These are phyloP conservation scores for Pseudozyma sp. DNA, from an alignment of 1,284 basidiomycete species.

Conservation along the genomic window DNA sequence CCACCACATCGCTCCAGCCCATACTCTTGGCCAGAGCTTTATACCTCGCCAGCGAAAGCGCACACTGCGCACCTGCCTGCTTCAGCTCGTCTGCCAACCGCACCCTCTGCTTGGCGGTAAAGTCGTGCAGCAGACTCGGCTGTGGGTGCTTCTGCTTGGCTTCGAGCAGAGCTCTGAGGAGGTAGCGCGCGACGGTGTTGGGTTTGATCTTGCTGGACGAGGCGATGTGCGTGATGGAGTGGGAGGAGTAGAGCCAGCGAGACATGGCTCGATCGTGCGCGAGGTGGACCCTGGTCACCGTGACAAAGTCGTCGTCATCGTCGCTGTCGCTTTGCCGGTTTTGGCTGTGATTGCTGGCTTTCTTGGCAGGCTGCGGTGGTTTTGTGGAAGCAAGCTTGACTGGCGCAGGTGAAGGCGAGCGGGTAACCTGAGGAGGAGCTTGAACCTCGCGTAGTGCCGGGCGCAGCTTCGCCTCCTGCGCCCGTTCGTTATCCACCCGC, in stretches of 20 bases:
- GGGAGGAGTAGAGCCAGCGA: slow-evolving; percentile 27
- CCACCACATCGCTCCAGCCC: slow-evolving; percentile 16
- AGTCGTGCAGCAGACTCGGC: slow-evolving; percentile 13
- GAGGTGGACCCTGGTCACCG: slow-evolving; percentile 14
- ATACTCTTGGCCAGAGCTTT: slow-evolving; percentile 13
- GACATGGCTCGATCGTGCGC: slow-evolving; percentile 37
- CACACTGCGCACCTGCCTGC: background rate
- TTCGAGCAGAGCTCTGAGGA: slow-evolving; percentile 21
- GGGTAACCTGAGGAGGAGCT: background rate
- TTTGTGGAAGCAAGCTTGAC: background rate
- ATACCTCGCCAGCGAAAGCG: slow-evolving; percentile 1
- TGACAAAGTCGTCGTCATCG: slow-evolving; percentile 27
- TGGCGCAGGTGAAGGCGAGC: background rate
- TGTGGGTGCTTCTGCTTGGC: slow-evolving; percentile 3
- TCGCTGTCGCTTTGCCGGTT: background rate
- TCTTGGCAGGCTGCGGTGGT: background rate
- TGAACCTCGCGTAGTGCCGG: slow-evolving; percentile 25
- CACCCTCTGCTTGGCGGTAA: background rate
- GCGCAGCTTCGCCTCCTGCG: background rate
- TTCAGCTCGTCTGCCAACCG: slow-evolving; percentile 18
- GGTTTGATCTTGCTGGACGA: slow-evolving; percentile 22
- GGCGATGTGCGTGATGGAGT: slow-evolving; percentile 21
- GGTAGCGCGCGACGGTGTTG: slow-evolving; percentile 26
- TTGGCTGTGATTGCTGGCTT: background rate
- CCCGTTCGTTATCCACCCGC: background rate